Evolutionary conservation across 306 rosid genomes (phyloP).

Genomic region (Astragalus membranaceus): DNA sequence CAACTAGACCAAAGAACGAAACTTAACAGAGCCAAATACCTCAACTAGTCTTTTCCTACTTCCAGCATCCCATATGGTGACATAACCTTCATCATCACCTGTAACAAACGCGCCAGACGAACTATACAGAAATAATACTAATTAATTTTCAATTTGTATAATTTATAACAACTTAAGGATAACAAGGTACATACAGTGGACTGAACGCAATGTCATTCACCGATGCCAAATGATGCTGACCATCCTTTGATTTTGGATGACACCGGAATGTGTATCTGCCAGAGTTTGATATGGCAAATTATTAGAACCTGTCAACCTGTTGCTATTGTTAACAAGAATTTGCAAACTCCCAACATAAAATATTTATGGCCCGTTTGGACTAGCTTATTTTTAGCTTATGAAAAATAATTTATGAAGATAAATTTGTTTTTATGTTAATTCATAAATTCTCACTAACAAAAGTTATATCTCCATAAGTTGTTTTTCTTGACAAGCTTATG

Average conservation of each 20-base stretch:
- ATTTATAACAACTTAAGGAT: conserved; percentile 1
- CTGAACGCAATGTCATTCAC: conserved; percentile 83
- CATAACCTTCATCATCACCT: conserved; percentile 74
- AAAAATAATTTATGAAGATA: no score
- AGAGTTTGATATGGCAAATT: conserved; percentile 9
- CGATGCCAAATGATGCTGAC: conserved; percentile 50
- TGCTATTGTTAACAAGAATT: neutral
- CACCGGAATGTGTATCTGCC: conserved; percentile 75
- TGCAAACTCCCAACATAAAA: neutral
- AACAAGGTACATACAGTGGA: conserved; percentile 56
- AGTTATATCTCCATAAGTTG: no score
- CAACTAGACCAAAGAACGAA: neutral
- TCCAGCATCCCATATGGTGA: conserved; percentile 61
- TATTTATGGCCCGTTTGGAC: neutral
- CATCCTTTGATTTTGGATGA: conserved; percentile 68
- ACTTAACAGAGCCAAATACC: conserved; percentile 31
- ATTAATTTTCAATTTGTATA: conserved; percentile 13
- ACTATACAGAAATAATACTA: conserved; percentile 36
- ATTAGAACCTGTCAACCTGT: conserved; percentile 25
- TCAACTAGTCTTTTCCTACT: conserved; percentile 55
- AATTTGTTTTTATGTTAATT: no score
- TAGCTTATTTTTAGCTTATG: no score
- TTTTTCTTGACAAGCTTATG: no score
- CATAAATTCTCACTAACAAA: no score
- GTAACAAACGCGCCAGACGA: conserved; percentile 54